Evolutionary conservation across 2,329 filamentous ascomycete genomes (phyloP).

Genomic region (Alternaria novae-zelandiae): DNA sequence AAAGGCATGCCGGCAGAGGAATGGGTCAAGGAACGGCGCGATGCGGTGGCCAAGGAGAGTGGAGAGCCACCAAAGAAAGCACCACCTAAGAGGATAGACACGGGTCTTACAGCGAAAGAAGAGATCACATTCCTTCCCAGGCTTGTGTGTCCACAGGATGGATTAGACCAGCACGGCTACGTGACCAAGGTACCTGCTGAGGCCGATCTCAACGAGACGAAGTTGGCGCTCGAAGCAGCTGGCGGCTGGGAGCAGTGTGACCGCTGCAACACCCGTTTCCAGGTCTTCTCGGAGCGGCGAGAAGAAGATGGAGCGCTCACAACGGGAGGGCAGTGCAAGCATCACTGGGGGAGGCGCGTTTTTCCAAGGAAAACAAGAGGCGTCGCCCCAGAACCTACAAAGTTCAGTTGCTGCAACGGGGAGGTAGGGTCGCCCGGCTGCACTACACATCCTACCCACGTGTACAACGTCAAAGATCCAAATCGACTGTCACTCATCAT

Average conservation of each 20-base stretch:
- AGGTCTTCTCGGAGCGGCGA: slow-evolving; percentile 87
- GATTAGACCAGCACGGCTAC: slow-evolving; percentile 75
- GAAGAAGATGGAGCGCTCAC: slow-evolving; percentile 77
- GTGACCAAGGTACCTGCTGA: slow-evolving; percentile 71
- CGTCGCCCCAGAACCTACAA: slow-evolving; percentile 61
- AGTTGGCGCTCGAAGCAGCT: slow-evolving; percentile 68
- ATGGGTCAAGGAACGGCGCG: slow-evolving; percentile 70
- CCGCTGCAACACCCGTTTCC: slow-evolving; percentile 83
- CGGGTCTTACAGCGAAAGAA: slow-evolving; percentile 70
- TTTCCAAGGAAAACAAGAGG: slow-evolving; percentile 59
- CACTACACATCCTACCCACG: slow-evolving; percentile 72
- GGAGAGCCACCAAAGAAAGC: slow-evolving; percentile 46
- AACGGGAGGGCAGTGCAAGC: slow-evolving; percentile 76
- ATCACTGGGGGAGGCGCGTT: slow-evolving; percentile 78
- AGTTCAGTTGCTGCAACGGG: slow-evolving; percentile 81
- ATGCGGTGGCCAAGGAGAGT: slow-evolving; percentile 34
- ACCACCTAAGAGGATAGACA: slow-evolving; percentile 65
- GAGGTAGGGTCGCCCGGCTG: slow-evolving; percentile 80
- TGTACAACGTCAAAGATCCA: slow-evolving; percentile 81
- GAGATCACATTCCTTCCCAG: slow-evolving; percentile 58
- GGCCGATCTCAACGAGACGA: slow-evolving; percentile 70
- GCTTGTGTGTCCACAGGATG: slow-evolving; percentile 68
- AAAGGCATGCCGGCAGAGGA: slow-evolving; percentile 75
- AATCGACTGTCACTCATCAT: slow-evolving; percentile 78
- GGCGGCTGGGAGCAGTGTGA: slow-evolving; percentile 88